Evolutionary conservation across 2,329 filamentous ascomycete genomes (phyloP), one percentile per base, ranked within the genome.

Genomic region (Penicillium sp.): DNA sequence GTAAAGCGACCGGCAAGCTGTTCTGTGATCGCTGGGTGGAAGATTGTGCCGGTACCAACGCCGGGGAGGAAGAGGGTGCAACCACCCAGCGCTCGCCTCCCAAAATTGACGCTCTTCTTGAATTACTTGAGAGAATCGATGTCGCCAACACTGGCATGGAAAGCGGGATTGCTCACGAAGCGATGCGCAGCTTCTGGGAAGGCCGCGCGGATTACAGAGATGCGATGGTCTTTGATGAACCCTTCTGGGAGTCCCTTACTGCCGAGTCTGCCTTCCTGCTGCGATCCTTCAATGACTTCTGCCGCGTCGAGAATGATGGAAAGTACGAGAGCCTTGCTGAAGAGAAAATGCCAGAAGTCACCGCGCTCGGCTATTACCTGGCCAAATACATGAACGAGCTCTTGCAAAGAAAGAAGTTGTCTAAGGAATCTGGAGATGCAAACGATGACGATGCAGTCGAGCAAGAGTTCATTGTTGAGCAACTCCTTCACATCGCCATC

Each of bases 21-120:
- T 99, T 99, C 77, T 87, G 90, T 59, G 93, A 97, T 70, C 86
- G 91, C n/a, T 99, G 95, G 95, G 93, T 99, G 59, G 93, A 98
- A 70, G 91, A 98, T 69, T 97, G 93, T 67, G 92, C 90, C 6
- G 88, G 88, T 2, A 81, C 84, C 1, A 83, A 87, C 37, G 80
- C 81, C 19, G 84, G 85, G 39, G 78, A 83, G 10, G 83, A 83
- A 29, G 82, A 82, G 48, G 81, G 82, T 5, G 76, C 77, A 16
- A 66, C 68, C 16, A 69, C 64, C 22, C 79, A 80, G 47, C 75
- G 84, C 6, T 82, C 84, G 1, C 82, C 83, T 1, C 89, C 90
- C 0, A 93, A 83, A 58, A 84, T 95, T 10, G 88, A 93, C n/a
- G 92, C 90, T 0, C 80, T 99, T 6, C 83, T 95, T 3, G 95